A percentile compares a stretch with the other conserved stretches of the same genome.
Evolutionary conservation across 2,329 filamentous ascomycete species (phyloP).

Genomic region (Colletotrichum camelliae): DNA sequence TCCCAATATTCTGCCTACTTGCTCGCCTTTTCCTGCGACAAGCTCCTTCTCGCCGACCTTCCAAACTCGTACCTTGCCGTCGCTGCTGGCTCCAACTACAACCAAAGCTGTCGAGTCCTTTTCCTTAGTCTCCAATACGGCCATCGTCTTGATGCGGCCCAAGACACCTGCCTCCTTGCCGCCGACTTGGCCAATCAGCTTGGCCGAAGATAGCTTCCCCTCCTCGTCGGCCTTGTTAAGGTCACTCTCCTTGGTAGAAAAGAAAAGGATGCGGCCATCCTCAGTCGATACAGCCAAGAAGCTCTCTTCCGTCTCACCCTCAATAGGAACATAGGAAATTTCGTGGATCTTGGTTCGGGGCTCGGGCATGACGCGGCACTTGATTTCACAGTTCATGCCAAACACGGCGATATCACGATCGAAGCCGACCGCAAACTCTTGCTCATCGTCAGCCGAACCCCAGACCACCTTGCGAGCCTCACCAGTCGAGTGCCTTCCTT

Average conservation of each 20-base stretch:
- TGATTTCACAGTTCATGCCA: constrained; percentile 85
- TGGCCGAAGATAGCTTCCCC: constrained; percentile 59
- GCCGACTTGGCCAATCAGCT: constrained; percentile 78
- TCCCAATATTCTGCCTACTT: constrained; percentile 71
- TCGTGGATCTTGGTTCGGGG: constrained; percentile 83
- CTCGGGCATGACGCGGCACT: constrained; percentile 72
- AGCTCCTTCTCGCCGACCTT: constrained; percentile 54
- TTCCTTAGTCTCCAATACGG: constrained; percentile 57
- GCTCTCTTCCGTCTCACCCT: constrained; percentile 51
- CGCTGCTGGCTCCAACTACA: constrained; percentile 80
- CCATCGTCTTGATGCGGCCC: constrained; percentile 88
- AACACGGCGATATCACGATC: constrained; percentile 86
- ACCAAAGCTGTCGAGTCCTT: constrained; percentile 47
- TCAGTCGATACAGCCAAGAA: constrained; percentile 84
- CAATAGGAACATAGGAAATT: constrained; percentile 70
- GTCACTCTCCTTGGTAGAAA: constrained; percentile 67
- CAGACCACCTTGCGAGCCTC: constrained; percentile 86
- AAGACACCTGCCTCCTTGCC: constrained; percentile 71
- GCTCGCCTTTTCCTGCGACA: constrained; percentile 30
- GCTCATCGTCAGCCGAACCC: constrained; percentile 72
- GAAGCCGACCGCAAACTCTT: constrained; percentile 89
- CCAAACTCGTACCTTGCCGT: constrained; percentile 86
- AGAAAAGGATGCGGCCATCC: constrained; percentile 86
- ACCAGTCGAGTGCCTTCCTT: constrained; percentile 77
- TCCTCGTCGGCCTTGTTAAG: constrained; percentile 38